Percentiles rank a stretch among this genome's conserved stretches.
These are phyloP conservation scores for Meyerozyma elateridarum DNA, from an alignment of 1,139 yeast species.

Conservation along the genomic window DNA sequence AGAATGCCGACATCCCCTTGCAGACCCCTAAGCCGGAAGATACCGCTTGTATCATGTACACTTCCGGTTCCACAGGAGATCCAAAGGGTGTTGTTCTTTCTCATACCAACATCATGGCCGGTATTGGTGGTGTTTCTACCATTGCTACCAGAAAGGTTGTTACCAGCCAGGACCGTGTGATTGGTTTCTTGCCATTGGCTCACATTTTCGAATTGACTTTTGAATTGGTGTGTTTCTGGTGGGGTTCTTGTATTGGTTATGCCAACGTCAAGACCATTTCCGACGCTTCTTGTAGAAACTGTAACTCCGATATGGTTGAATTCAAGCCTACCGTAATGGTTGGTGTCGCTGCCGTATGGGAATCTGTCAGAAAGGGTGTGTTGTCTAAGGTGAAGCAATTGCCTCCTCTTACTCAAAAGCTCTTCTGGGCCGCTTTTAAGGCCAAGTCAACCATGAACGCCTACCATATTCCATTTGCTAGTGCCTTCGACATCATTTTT, in stretches of 20 bases:
- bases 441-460: conserved; percentile 60
- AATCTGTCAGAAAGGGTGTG: conserved; percentile 89
- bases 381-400: conserved; percentile 64
- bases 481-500: conserved; percentile 62
- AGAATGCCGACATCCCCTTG: conserved; percentile 29
- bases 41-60: conserved; percentile 90
- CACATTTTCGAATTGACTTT: conserved; percentile 92
- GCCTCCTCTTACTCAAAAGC: conserved; percentile 65
- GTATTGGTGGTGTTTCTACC: conserved; percentile 75
- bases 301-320: conserved; percentile 82
- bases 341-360: conserved; percentile 99
- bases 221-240: conserved; percentile 72
- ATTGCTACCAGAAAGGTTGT: conserved; percentile 55
- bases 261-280: conserved; percentile 91
- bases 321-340: conserved; percentile 93
- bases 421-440: conserved; percentile 86
- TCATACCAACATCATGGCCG: conserved; percentile 75
- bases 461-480: conserved; percentile 70
- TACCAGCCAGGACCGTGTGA: conserved; percentile 56
- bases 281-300: conserved; percentile 75
- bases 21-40: conserved; percentile 67
- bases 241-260: conserved; percentile 91
- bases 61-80: conserved; percentile 96
- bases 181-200: conserved; percentile 91
- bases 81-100: conserved; percentile 95